Base-by-base conservation (phyloP, 805 yeast species). In the Metschnikowia koreensis region DNA sequence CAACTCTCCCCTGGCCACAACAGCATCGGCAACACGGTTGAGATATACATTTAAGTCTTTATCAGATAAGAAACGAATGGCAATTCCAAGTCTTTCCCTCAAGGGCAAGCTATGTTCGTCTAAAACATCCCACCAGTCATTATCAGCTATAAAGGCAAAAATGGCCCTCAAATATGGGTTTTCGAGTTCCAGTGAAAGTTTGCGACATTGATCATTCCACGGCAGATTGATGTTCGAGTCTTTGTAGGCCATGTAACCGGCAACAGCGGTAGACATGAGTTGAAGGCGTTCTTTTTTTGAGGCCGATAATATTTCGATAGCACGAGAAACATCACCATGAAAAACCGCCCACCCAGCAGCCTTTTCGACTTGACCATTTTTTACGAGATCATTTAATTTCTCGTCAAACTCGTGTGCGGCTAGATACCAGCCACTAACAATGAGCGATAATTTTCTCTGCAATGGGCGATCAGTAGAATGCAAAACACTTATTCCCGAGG, bases 341-440 rank as follows among this genome's bases (percentile, higher is more conserved):
- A 93, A 93, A 0, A 91, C 92, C 0, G 97, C 97, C 96, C 97
- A 89, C 0, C 96, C 98, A 0, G 97, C 99, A 0, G 99, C 98
- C 64, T 93, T 85, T 55, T 91, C 96, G 55, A 80, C 80, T 53
- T 81, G 79, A 0, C 87, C 91, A 13, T 72, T 66, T 0, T 71
- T 67, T 22, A 85, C 81, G 39, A 93, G 74, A 39, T 75, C 73
- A 22, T 71, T 69, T 38, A 88, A 77, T 55, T 86, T 83, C 38
- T 80, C 83, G 57, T 91, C 96, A 55, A 90, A 77, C 64, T 89
- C 96, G 27, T 80, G 72, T 15, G 81, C 80, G 1, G 90, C 84
- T 60, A 89, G 83, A 60, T 89, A 90, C 96, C 97, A 92, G 1
- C 98, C 98, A 36, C 91, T 85, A 13, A 89, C 89, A 42, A 86